These are phyloP conservation scores for Trypanosoma cruzi DNA, from an alignment of 208 protist species.

Conservation along the genomic window DNA sequence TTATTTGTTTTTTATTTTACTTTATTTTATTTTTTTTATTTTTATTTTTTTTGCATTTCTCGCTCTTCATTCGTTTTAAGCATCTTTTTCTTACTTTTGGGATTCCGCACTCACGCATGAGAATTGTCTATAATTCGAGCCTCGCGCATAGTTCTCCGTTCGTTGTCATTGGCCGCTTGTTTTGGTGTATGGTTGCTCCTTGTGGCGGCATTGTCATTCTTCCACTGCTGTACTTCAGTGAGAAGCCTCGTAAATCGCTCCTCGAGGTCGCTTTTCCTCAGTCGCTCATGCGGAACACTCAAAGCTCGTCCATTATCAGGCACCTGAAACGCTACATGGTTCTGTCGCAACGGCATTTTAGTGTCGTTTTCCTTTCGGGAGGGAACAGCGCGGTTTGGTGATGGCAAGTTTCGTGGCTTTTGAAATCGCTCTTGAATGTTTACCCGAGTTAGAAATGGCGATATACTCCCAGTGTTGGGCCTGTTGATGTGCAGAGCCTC, in stretches of 20 bases:
- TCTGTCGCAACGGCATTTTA: too few species aligned
- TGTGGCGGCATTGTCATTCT: background rate
- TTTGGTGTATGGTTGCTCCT: background rate
- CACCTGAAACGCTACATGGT: background rate
- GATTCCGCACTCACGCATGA: too few species aligned
- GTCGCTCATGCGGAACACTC: background rate
- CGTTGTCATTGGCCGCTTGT: too few species aligned
- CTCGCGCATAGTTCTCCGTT: too few species aligned
- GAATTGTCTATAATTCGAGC: too few species aligned
- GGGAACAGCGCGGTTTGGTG: background rate
- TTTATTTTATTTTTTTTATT: slow-evolving; percentile 5
- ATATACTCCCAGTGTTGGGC: background rate
- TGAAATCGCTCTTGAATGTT: background rate
- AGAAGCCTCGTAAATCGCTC: slow-evolving; percentile 14
- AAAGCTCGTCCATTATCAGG: background rate
- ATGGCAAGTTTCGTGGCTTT: background rate
- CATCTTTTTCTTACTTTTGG: background rate
- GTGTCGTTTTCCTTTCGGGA: background rate
- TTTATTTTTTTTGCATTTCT: slow-evolving; percentile 6
- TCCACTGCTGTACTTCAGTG: slow-evolving; percentile 15
- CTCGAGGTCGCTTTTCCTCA: slow-evolving; percentile 1
- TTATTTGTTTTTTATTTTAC: slow-evolving; percentile 3
- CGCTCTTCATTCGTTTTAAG: background rate
- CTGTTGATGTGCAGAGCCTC: background rate
- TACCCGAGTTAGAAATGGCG: background rate